Conservation (phyloP, 441 rosid species). For the Croton setiger region DNA sequence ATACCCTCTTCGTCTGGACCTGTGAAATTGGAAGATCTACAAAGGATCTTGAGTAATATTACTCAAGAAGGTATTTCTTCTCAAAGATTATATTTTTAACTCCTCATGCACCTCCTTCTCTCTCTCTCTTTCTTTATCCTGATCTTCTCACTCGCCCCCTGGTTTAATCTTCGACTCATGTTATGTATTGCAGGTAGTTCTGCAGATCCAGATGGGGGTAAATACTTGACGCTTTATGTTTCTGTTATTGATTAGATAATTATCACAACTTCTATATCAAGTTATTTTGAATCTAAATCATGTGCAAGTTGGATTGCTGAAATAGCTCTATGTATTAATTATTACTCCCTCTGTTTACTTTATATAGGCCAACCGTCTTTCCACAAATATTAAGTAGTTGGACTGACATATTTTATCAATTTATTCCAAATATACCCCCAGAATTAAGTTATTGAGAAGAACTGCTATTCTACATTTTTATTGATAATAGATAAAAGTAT, state of each 20-base stretch:
- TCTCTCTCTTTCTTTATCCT: slow-evolving; percentile 3
- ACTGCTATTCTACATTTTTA: too few species aligned
- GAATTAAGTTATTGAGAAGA: too few species aligned
- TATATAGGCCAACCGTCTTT: too few species aligned
- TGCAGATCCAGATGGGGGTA: slow-evolving; percentile 85
- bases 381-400: too few species aligned
- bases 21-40: slow-evolving; percentile 80
- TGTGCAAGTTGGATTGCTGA: background rate
- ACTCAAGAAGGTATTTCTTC: slow-evolving; percentile 55
- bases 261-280: background rate
- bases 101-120: background rate
- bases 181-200: slow-evolving; percentile 47
- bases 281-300: background rate
- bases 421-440: too few species aligned
- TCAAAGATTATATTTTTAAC: slow-evolving; percentile 3
- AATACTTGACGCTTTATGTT: slow-evolving; percentile 5
- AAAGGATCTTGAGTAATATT: slow-evolving; percentile 83
- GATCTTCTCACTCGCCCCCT: background rate
- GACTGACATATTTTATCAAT: too few species aligned
- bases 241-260: too few species aligned
- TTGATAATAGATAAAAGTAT: too few species aligned
- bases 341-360: too few species aligned
- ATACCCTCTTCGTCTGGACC: slow-evolving; percentile 82
- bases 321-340: background rate
- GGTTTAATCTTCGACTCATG: slow-evolving; percentile 26